phyloP scores from a whole-genome alignment of 805 yeast genomes.

The Myxozyma vanderwaltii region DNA sequence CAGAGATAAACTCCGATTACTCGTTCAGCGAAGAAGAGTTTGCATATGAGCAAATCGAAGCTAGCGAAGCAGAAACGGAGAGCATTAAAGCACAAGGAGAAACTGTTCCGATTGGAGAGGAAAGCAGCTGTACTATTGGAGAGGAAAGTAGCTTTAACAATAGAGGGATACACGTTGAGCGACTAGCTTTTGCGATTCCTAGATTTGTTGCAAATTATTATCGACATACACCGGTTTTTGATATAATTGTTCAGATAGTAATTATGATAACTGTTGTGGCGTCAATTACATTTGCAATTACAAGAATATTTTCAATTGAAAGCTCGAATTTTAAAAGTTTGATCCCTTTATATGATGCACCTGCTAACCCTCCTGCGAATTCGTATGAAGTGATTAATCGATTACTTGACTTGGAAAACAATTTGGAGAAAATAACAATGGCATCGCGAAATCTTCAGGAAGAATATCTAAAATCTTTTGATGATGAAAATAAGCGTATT shows the following conservation, averaged over 20 bases:
- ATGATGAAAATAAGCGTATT: neutral
- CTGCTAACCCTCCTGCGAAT: slow-evolving; percentile 12
- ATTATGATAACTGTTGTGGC: neutral
- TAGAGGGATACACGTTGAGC: neutral
- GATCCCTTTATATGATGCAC: slow-evolving; percentile 7
- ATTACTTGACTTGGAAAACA: slow-evolving; percentile 16
- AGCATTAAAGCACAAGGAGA: neutral
- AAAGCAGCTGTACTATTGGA: no score
- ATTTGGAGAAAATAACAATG: slow-evolving; percentile 3
- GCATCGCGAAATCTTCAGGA: slow-evolving; percentile 16
- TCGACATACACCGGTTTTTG: slow-evolving; percentile 2
- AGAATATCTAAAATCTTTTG: neutral
- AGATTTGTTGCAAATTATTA: slow-evolving; percentile 1
- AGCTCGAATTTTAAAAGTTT: neutral
- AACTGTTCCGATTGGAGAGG: no score
- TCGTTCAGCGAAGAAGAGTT: slow-evolving; percentile 23
- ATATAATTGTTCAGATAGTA: neutral
- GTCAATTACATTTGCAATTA: neutral
- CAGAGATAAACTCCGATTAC: slow-evolving; percentile 10
- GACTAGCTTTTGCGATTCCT: slow-evolving; percentile 1
- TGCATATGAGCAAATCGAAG: slow-evolving; percentile 6
- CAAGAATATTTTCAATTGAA: neutral
- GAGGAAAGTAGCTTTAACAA: no score
- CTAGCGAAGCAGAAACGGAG: neutral
- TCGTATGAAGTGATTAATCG: slow-evolving; percentile 17